Evolutionary conservation across 208 protist species (phyloP).

Genomic region (Crithidia fasciculata): DNA sequence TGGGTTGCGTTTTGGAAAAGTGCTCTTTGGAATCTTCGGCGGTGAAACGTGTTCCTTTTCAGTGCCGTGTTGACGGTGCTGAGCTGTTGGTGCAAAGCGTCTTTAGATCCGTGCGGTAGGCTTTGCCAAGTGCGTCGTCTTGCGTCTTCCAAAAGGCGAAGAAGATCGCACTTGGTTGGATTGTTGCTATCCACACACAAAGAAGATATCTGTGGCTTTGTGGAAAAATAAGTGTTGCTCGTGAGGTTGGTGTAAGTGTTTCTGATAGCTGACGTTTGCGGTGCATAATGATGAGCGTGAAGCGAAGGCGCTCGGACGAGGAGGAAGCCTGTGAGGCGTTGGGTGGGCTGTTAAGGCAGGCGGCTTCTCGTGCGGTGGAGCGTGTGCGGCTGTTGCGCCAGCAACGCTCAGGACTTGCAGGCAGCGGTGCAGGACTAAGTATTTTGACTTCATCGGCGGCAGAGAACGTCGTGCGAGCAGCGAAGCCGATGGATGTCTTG

Average conservation of each 20-base stretch:
- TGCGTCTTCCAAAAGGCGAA: too few relatives aligned
- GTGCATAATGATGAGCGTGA: slow-evolving; percentile 16
- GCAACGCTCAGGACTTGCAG: slow-evolving; percentile 11
- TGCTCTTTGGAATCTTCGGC: too few relatives aligned
- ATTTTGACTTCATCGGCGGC: slow-evolving; percentile 11
- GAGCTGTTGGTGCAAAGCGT: too few relatives aligned
- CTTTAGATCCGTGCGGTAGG: too few relatives aligned
- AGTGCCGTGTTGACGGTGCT: too few relatives aligned
- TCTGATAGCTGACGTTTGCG: slow-evolving; percentile 5
- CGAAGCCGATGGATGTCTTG: slow-evolving; percentile 77
- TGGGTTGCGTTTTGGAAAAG: too few relatives aligned
- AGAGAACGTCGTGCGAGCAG: slow-evolving; percentile 19
- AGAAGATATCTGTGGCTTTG: too few relatives aligned
- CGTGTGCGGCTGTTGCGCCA: slow-evolving; percentile 56
- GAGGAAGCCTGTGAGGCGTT: slow-evolving; percentile 74
- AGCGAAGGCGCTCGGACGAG: slow-evolving; percentile 48
- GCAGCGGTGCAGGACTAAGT: background rate
- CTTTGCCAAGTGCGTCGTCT: too few relatives aligned
- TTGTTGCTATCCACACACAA: too few relatives aligned
- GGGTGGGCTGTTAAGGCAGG: slow-evolving; percentile 74
- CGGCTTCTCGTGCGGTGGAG: slow-evolving; percentile 71
- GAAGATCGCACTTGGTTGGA: too few relatives aligned
- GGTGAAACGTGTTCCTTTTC: too few relatives aligned
- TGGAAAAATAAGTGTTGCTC: too few relatives aligned
- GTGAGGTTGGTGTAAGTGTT: slow-evolving; percentile 1